These are phyloP conservation scores for Dimargaris cristalligena DNA, from an alignment of 192 early-diverging fungal species.

Conservation along the genomic window DNA sequence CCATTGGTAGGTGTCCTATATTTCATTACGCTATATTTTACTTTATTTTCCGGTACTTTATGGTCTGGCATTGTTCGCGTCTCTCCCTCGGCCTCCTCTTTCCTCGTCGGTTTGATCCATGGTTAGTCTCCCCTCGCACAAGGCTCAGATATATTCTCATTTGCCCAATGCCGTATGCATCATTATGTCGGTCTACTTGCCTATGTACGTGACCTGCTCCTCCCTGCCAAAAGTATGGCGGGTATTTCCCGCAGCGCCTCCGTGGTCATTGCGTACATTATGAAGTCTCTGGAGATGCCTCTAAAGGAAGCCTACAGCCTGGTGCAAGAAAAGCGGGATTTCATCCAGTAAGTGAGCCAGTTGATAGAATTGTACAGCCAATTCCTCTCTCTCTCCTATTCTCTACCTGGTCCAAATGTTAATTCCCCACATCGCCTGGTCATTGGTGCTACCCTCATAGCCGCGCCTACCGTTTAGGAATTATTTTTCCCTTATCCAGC, in stretches of 20 bases:
- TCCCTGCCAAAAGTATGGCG: too few species aligned
- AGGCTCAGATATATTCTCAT: neutral
- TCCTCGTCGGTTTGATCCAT: neutral
- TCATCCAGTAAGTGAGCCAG: constrained; percentile 28
- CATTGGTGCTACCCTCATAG: too few species aligned
- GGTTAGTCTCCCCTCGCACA: neutral
- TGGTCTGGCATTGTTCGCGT: constrained; percentile 3
- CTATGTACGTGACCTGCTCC: too few species aligned
- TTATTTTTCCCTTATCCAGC: too few species aligned
- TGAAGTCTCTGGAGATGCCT: constrained; percentile 32
- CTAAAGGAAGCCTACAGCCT: constrained; percentile 27
- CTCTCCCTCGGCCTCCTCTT: neutral
- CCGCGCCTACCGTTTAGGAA: too few species aligned
- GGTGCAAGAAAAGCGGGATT: constrained; percentile 22
- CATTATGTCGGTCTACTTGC: neutral
- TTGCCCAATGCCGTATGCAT: neutral
- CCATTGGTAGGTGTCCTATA: constrained; percentile 30
- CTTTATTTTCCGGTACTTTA: neutral
- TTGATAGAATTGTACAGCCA: too few species aligned
- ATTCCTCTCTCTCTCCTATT: too few species aligned
- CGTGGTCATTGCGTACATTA: constrained; percentile 44
- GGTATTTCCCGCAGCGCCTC: constrained; percentile 56
- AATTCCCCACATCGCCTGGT: too few species aligned
- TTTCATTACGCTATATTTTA: neutral
- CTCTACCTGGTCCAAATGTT: too few species aligned